Evolutionary conservation across 768 basidiomycete genomes (phyloP), one percentile per base, ranked within the genome.

Genomic region (Amanita inopinata): DNA sequence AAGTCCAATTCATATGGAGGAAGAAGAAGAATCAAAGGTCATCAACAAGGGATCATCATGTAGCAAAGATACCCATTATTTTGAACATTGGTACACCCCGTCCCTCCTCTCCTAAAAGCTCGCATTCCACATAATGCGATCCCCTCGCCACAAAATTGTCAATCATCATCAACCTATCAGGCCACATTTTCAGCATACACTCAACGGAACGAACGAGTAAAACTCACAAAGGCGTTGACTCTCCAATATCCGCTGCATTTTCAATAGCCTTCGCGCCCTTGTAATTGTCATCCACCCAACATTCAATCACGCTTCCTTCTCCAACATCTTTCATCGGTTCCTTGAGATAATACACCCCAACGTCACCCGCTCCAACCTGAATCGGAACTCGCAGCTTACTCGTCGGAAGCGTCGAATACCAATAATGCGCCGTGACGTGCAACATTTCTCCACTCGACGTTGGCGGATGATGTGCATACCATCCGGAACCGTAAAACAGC

Each of bases 201-300:
- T 23, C 19, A 22, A 31, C 32, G 23, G n/a, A 40, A 32, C 45
- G 38, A 39, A 38, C 37, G 43, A 39, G 32, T 34, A 43, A 20
- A 55, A 74, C 85, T 51, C 58, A 90, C 89, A 73, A 70, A 22
- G 89, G 74, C 40, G 69, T 74, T 0, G 76, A 61, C 43, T 78
- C 76, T 3, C 62, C 66, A 4, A 80, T 64, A 44, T 83, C 76
- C 3, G 70, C 87, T 1, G 76, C 77, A 55, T 97, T 93, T 59
- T 80, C 76, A 45, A 97, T 69, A 31, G 79, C 70, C 47, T 76
- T 76, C 20, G 78, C 81, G 3, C 96, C 94, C 0, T 53, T 62
- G 49, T 80, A 76, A 57, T 99, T 99, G 59, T 99, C 93, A 59
- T 99, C 96, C 23, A 99, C 96, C 94, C 94, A 98, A 59, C 96